phyloP scores from a whole-genome alignment of 208 protist genomes.

The Zelonia costaricensis region DNA sequence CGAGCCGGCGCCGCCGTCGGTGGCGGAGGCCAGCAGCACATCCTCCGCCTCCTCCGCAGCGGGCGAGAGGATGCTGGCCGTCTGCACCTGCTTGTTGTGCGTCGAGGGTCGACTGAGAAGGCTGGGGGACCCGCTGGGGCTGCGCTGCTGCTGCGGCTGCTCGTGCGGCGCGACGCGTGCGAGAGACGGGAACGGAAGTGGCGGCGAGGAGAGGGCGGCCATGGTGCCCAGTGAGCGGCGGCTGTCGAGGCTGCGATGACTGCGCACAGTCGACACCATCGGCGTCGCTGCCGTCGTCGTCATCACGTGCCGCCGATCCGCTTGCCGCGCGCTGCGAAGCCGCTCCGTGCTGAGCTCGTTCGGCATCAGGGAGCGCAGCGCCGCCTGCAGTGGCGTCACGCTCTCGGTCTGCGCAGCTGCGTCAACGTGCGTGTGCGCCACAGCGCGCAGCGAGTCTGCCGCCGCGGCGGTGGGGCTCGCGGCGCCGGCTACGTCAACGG shows the following conservation, averaged over 20 bases:
- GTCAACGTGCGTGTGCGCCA: background rate
- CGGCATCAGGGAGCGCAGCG: background rate
- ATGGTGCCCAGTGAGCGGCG: conserved; percentile 1
- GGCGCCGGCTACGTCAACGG: background rate
- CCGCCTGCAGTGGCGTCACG: background rate
- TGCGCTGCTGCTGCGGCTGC: background rate
- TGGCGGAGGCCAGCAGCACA: conserved; percentile 3
- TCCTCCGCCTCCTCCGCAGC: conserved; percentile 1
- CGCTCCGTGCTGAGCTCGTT: background rate
- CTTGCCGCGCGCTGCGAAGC: background rate
- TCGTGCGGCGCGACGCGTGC: background rate
- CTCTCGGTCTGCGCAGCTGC: background rate
- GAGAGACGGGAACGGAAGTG: background rate
- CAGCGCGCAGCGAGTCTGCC: background rate
- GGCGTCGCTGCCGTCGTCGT: conserved; percentile 1
- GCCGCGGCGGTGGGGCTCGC: no score
- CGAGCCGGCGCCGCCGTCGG: conserved; percentile 1
- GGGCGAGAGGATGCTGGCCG: conserved; percentile 19
- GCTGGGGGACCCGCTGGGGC: background rate
- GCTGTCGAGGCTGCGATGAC: conserved; percentile 20
- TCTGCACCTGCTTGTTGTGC: conserved; percentile 33
- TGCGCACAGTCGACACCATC: conserved; percentile 12
- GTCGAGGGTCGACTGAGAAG: conserved; percentile 6
- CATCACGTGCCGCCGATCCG: background rate
- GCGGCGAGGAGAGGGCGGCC: background rate